These are phyloP conservation scores for Chaetomiaceae sp. DNA, from an alignment of 2,329 filamentous ascomycete species.

Conservation along the genomic window DNA sequence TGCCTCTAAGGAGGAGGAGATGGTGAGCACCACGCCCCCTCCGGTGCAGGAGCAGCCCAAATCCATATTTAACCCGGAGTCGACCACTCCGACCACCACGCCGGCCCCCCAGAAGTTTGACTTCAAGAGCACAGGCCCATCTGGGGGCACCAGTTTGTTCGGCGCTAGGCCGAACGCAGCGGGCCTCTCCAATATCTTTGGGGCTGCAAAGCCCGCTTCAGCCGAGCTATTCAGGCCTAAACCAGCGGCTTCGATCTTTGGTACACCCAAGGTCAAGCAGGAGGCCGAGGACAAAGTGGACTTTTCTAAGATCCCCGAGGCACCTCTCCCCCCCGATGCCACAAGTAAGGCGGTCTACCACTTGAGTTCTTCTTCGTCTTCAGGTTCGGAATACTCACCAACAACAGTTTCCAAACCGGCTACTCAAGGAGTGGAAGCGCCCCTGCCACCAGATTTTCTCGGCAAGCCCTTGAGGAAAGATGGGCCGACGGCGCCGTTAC, in stretches of 20 bases:
- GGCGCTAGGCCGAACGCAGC: conserved; percentile 21
- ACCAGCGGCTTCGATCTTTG: conserved; percentile 14
- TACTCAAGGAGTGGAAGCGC: conserved; percentile 25
- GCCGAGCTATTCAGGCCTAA: conserved; percentile 24
- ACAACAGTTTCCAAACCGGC: conserved; percentile 25
- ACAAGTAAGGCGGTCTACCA: conserved; percentile 48
- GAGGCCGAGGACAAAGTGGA: conserved; percentile 31
- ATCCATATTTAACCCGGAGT: conserved; percentile 31
- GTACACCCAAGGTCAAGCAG: conserved; percentile 33
- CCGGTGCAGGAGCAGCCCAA: conserved; percentile 32
- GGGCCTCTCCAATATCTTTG: conserved; percentile 22
- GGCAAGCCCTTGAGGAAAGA: conserved; percentile 13
- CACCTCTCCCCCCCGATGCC: conserved; percentile 48
- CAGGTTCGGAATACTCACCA: conserved; percentile 35
- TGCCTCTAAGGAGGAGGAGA: conserved; percentile 45
- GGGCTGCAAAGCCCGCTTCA: conserved; percentile 26
- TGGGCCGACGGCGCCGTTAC: neutral
- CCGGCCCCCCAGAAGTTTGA: conserved; percentile 45
- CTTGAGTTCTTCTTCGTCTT: conserved; percentile 47
- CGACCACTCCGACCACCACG: conserved; percentile 47
- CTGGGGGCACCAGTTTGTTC: conserved; percentile 26
- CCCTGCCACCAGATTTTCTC: conserved; percentile 24
- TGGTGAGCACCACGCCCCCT: conserved; percentile 36
- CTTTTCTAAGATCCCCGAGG: conserved; percentile 26
- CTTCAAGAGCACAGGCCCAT: conserved; percentile 31